phyloP scores from a whole-genome alignment of 345 rosid species.

The Dimocarpus longan region DNA sequence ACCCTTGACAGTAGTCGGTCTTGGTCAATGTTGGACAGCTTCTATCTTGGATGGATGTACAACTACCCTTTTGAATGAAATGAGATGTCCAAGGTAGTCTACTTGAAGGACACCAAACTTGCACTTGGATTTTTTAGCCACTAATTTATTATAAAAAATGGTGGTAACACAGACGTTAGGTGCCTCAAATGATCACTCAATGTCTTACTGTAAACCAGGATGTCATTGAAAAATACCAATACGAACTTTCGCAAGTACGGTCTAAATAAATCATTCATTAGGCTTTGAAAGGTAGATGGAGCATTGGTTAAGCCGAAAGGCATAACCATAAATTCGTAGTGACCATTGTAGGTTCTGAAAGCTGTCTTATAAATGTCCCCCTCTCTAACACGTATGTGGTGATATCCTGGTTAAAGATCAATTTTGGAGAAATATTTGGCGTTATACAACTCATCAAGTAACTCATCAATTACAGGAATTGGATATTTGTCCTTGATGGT shows the following conservation, averaged over 20 bases:
- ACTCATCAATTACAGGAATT: no score
- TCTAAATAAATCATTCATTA: not conserved
- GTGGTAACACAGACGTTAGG: not conserved
- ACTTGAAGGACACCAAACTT: not conserved
- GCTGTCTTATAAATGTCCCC: not conserved
- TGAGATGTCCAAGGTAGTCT: not conserved
- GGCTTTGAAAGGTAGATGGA: not conserved
- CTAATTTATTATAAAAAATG: not conserved
- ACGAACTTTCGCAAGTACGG: not conserved
- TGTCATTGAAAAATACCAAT: not conserved
- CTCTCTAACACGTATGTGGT: not conserved
- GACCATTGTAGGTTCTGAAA: not conserved
- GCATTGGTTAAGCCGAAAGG: conserved; percentile 6
- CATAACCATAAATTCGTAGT: conserved; percentile 1
- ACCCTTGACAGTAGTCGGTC: not conserved
- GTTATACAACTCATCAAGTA: no score
- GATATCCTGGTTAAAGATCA: not conserved
- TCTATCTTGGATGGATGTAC: not conserved
- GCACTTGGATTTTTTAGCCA: not conserved
- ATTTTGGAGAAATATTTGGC: not conserved
- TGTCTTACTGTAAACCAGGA: not conserved
- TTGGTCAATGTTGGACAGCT: not conserved
- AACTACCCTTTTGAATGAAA: not conserved
- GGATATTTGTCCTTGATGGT: no score
- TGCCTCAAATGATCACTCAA: not conserved